Percentiles rank a stretch among this genome's conserved stretches.
Evolutionary conservation across 2,329 filamentous ascomycete genomes (phyloP).

Genomic region (Diaporthe sp.): DNA sequence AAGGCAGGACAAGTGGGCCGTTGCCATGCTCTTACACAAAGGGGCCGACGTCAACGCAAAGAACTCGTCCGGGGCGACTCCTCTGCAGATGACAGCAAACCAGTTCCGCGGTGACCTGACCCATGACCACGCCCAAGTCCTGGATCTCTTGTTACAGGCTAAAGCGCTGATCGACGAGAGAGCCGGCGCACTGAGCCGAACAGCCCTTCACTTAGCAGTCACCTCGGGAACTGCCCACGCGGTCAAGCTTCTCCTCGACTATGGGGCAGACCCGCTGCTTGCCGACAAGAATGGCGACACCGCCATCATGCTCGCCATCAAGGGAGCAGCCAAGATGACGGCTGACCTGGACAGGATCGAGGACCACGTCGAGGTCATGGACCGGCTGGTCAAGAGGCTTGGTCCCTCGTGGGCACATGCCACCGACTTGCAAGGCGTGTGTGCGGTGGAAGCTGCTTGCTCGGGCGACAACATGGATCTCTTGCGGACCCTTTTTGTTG

Average conservation of each 20-base stretch:
- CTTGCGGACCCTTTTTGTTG: background rate
- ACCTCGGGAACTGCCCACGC: slow-evolving; percentile 33
- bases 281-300: slow-evolving; percentile 22
- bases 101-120: slow-evolving; percentile 37
- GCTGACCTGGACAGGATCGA: slow-evolving; percentile 24
- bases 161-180: slow-evolving; percentile 29
- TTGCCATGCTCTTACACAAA: slow-evolving; percentile 36
- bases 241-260: slow-evolving; percentile 31
- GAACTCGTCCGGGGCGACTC: slow-evolving; percentile 32
- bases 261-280: slow-evolving; percentile 6
- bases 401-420: background rate
- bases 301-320: slow-evolving; percentile 35
- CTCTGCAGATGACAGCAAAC: slow-evolving; percentile 39
- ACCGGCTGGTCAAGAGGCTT: slow-evolving; percentile 17
- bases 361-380: slow-evolving; percentile 41
- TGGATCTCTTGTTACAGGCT: slow-evolving; percentile 28
- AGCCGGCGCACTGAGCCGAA: slow-evolving; percentile 36
- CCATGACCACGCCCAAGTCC: slow-evolving; percentile 36
- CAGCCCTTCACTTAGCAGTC: slow-evolving; percentile 33
- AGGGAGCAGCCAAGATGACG: slow-evolving; percentile 27
- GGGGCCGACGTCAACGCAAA: slow-evolving; percentile 33
- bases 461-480: background rate
- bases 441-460: slow-evolving; percentile 4
- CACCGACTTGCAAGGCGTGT: background rate
- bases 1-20: slow-evolving; percentile 35